These are phyloP conservation scores for Phlebiopsis gigantea DNA, from an alignment of 768 basidiomycete genomes.

Conservation along the genomic window DNA sequence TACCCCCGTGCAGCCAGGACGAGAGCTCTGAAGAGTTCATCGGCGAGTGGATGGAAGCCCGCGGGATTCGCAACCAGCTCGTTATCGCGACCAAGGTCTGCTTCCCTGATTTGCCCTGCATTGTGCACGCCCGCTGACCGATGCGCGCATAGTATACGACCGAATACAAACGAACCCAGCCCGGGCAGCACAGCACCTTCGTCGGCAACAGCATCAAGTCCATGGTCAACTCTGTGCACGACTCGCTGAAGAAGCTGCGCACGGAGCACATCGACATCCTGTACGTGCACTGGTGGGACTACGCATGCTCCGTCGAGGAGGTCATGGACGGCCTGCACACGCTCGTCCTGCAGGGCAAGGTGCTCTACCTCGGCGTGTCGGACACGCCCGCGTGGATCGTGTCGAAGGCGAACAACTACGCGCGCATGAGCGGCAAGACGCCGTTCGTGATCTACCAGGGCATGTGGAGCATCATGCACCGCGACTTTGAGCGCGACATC, in stretches of 20 bases:
- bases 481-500: constrained; percentile 38
- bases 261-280: constrained; percentile 53
- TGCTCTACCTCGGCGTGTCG: constrained; percentile 25
- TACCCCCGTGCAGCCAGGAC: constrained; percentile 19
- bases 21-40: constrained; percentile 30
- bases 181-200: constrained; percentile 31
- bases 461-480: constrained; percentile 19
- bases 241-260: constrained; percentile 40
- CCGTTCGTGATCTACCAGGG: constrained; percentile 40
- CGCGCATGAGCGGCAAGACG: constrained; percentile 29
- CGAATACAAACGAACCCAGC: constrained; percentile 15
- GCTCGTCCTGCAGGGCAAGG: constrained; percentile 43
- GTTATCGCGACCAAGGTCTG: constrained; percentile 23
- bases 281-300: constrained; percentile 53
- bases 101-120: not conserved
- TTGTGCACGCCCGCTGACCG: not conserved
- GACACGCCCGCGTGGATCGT: constrained; percentile 31
- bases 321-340: constrained; percentile 45
- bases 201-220: constrained; percentile 33
- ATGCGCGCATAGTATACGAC: constrained; percentile 9
- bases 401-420: constrained; percentile 30
- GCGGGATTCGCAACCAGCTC: constrained; percentile 29
- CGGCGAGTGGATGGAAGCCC: constrained; percentile 34
- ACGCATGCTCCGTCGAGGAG: constrained; percentile 44
- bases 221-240: constrained; percentile 24